These are phyloP conservation scores for Chenopodium album DNA, from an alignment of 148 eudicot species.

Conservation along the genomic window DNA sequence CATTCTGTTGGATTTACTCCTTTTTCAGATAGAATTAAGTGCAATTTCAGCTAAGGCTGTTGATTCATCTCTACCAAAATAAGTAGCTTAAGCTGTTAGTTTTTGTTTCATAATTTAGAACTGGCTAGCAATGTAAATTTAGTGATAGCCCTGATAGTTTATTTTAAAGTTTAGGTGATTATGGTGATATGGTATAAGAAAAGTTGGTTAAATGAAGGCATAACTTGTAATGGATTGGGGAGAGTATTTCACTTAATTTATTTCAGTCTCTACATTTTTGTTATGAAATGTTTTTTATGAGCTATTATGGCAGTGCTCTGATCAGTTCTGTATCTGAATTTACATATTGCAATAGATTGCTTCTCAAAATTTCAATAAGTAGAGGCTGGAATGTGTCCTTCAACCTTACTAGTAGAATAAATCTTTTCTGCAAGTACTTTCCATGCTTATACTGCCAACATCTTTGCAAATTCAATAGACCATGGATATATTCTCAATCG, in stretches of 20 bases:
- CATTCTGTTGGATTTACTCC: constrained; percentile 15
- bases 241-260: background rate
- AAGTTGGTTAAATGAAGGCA: background rate
- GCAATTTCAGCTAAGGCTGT: background rate
- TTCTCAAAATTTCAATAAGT: background rate
- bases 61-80: background rate
- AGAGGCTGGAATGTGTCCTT: background rate
- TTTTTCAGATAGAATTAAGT: background rate
- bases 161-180: background rate
- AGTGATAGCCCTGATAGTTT: background rate
- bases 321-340: background rate
- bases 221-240: background rate
- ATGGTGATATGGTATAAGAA: background rate
- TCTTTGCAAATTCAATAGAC: background rate
- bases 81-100: background rate
- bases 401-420: background rate
- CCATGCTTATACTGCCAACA: constrained; percentile 4
- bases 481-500: background rate
- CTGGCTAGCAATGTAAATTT: background rate
- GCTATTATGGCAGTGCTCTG: background rate
- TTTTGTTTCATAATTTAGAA: background rate
- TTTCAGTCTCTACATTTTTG: background rate
- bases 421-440: background rate
- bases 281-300: background rate
- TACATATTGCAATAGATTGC: background rate